Evolutionary conservation across 495 filamentous ascomycete genomes (phyloP).

Genomic region (Hyaloscypha bicolor): DNA sequence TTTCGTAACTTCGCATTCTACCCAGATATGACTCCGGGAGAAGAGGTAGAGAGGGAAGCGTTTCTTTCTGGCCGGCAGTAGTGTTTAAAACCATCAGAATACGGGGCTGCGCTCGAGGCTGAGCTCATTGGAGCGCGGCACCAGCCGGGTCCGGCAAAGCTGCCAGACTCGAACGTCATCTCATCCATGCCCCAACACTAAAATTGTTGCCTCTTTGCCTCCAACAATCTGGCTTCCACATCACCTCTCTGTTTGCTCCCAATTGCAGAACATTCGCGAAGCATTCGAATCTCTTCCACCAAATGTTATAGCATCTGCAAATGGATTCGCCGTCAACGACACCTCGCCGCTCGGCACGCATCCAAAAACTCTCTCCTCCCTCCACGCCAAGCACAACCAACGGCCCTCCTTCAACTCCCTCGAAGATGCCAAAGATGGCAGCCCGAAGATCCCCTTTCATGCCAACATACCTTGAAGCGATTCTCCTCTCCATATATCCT

Average conservation of each 20-base stretch:
- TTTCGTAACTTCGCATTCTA: too few relatives aligned
- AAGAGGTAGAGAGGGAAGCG: too few relatives aligned
- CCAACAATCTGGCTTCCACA: constrained; percentile 21
- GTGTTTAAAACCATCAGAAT: too few relatives aligned
- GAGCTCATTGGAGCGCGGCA: too few relatives aligned
- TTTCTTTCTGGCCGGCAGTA: too few relatives aligned
- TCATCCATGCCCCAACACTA: neutral
- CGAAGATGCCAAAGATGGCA: constrained; percentile 12
- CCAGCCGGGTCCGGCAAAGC: too few relatives aligned
- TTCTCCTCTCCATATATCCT: constrained; percentile 72
- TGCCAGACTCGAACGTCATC: constrained; percentile 20
- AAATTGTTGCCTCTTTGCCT: constrained; percentile 22
- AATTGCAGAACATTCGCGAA: constrained; percentile 16
- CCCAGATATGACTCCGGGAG: too few relatives aligned
- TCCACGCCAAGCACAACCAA: constrained; percentile 8
- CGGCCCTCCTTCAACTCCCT: neutral
- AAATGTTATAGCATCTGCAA: constrained; percentile 24
- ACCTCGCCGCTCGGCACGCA: constrained; percentile 28
- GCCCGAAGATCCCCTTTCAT: constrained; percentile 26
- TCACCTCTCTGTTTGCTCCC: constrained; percentile 11
- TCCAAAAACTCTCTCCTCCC: constrained; percentile 16
- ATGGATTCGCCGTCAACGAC: constrained; percentile 32
- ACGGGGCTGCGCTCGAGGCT: too few relatives aligned
- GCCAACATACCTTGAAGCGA: constrained; percentile 62
- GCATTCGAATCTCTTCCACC: neutral